Evolutionary conservation across 2,329 filamentous ascomycete genomes (phyloP), one percentile per base, ranked within the genome.

Genomic region (Chaetomium olivaceum): DNA sequence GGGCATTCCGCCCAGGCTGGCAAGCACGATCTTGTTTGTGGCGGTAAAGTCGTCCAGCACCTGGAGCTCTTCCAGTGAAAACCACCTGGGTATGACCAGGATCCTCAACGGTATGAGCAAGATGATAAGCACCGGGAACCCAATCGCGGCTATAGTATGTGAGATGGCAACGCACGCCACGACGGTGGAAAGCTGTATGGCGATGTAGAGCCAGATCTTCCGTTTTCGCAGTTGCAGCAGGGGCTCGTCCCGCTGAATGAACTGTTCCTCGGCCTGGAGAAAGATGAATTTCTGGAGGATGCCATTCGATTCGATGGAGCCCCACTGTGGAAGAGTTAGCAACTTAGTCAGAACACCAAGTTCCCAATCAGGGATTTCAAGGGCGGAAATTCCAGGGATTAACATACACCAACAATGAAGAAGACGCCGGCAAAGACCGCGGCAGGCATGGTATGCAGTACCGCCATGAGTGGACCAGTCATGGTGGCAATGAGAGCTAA

Each of bases 81-180:
- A 86, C 74, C 82, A 83, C 19, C 75, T 70, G 0, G 85, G 84
- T n/a, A 58, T 87, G 74, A 0, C 82, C 62, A 62, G 79, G 77
- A 66, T 80, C 83, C 3, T 84, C 76, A 86, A 70, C 0, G 85
- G 85, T 8, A 88, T 86, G 21, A 87, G 77, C 4, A 82, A 73
- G 21, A 85, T 77, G 65, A 87, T 86, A 60, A 87, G 79, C 16
- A 87, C 79, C 0, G 85, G 85, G 67, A 87, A 87, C 0, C 83
- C 81, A 33, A 87, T 85, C 0, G 84, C 85, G 0, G 82, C 85
- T 27, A 87, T 12, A 14, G 36, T 87, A 72, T 87, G 83, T 2
- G 84, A 85, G 61, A 87, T 83, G 0, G 83, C 85, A 14, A 88
- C 84, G 3, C 81, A 84, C 7, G 81, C 80, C 0, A 79, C 80